phyloP scores from a whole-genome alignment of 164 flowering plant genomes.

The Aristolochia contorta region DNA sequence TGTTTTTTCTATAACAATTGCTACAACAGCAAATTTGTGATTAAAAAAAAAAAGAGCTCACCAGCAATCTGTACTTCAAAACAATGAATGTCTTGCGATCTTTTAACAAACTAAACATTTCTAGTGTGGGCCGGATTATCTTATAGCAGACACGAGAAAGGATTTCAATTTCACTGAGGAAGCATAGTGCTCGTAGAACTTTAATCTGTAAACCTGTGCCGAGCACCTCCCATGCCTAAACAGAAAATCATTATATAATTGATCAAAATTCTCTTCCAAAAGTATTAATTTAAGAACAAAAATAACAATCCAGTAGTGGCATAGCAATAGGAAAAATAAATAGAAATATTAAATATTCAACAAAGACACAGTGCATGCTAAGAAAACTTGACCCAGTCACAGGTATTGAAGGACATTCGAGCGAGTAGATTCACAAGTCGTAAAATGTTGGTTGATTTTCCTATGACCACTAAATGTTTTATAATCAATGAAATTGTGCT shows the following conservation, averaged over 20 bases:
- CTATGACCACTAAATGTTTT: too few species aligned
- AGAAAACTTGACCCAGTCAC: conserved; percentile 4
- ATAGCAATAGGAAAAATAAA: not conserved
- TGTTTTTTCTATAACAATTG: not conserved
- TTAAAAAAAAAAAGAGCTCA: conserved; percentile 15
- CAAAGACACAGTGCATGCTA: too few species aligned
- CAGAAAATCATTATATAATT: not conserved
- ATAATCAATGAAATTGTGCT: too few species aligned
- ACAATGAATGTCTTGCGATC: conserved; percentile 83
- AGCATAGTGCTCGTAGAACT: conserved; percentile 67
- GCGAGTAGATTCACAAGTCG: too few species aligned
- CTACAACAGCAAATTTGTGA: conserved; percentile 1
- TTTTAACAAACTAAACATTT: conserved; percentile 52
- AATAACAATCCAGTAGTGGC: too few species aligned
- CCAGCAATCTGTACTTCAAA: conserved; percentile 86
- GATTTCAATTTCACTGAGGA: conserved; percentile 64
- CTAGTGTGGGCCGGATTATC: conserved; percentile 64
- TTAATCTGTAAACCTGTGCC: conserved; percentile 77
- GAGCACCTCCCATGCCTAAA: conserved; percentile 85
- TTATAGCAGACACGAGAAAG: conserved; percentile 71
- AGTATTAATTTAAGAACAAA: too few species aligned
- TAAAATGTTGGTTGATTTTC: too few species aligned
- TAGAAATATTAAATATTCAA: too few species aligned
- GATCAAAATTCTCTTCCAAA: too few species aligned
- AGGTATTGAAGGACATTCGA: too few species aligned